Evolutionary conservation across 2,329 filamentous ascomycete genomes (phyloP).

Genomic region (Penicillium sp.): DNA sequence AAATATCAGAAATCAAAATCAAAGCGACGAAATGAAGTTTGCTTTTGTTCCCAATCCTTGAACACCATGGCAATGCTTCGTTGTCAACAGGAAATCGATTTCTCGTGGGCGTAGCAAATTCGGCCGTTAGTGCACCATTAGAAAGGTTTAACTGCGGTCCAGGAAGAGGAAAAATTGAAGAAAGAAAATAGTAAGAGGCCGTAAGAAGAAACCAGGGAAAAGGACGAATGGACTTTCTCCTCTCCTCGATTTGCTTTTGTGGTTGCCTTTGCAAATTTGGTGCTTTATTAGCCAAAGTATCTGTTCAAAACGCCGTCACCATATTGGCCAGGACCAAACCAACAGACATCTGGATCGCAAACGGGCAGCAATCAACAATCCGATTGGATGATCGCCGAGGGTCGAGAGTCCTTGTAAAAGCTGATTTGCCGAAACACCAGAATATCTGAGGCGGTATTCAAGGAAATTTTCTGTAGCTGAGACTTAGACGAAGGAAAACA

Average conservation of each 20-base stretch:
- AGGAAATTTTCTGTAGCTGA: slow-evolving; percentile 7
- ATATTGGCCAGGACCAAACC: slow-evolving; percentile 8
- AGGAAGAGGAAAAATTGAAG: slow-evolving; percentile 8
- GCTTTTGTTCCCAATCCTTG: slow-evolving; percentile 11
- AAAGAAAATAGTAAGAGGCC: slow-evolving; percentile 1
- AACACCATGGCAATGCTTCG: slow-evolving; percentile 22
- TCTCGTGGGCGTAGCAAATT: slow-evolving; percentile 8
- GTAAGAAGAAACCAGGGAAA: background rate
- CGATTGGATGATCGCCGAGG: slow-evolving; percentile 10
- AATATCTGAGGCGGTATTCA: slow-evolving; percentile 10
- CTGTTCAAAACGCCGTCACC: background rate
- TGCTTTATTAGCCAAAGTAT: slow-evolving; percentile 7
- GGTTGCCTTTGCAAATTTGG: slow-evolving; percentile 4
- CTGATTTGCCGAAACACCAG: slow-evolving; percentile 15
- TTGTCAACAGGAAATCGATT: slow-evolving; percentile 9
- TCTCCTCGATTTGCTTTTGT: background rate
- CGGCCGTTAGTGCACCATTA: slow-evolving; percentile 17
- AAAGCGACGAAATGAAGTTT: slow-evolving; percentile 10
- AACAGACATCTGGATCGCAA: background rate
- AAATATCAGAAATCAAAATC: slow-evolving; percentile 3
- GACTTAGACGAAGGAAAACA: slow-evolving; percentile 2
- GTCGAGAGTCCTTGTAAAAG: slow-evolving; percentile 1
- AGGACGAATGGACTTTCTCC: background rate
- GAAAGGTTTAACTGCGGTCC: background rate
- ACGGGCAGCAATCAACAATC: background rate